phyloP scores from a whole-genome alignment of 345 rosid genomes.

The Raphanus raphanistrum region DNA sequence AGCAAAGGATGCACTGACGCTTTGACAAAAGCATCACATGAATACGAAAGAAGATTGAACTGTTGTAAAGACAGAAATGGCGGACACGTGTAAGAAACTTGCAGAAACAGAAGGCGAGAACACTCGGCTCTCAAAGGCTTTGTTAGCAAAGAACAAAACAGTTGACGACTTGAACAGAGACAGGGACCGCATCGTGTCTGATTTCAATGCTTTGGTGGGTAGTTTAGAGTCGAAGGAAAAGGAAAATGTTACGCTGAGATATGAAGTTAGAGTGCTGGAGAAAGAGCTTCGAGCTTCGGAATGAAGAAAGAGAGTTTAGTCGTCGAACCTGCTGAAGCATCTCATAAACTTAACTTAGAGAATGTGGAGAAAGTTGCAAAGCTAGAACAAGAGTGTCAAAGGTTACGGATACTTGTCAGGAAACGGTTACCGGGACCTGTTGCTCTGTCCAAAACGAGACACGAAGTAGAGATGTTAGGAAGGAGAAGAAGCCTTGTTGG shows the following conservation, averaged over 20 bases:
- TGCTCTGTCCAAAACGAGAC: conserved; percentile 72
- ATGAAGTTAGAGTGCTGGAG: conserved; percentile 77
- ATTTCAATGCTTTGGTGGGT: conserved; percentile 52
- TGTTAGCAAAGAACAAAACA: conserved; percentile 57
- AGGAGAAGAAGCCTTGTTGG: conserved; percentile 47
- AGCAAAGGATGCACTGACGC: conserved; percentile 77
- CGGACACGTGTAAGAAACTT: conserved; percentile 52
- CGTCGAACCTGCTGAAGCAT: conserved; percentile 67
- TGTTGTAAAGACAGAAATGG: conserved; percentile 53
- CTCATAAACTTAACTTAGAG: conserved; percentile 79
- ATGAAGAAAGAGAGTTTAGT: conserved; percentile 87
- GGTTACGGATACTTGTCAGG: conserved; percentile 73
- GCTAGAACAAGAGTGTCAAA: conserved; percentile 89
- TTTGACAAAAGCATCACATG: conserved; percentile 60
- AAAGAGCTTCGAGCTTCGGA: conserved; percentile 93
- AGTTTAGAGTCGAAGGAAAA: conserved; percentile 71
- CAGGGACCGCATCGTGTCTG: conserved; percentile 54
- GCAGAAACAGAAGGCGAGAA: conserved; percentile 60
- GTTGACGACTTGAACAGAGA: conserved; percentile 64
- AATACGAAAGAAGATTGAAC: conserved; percentile 50
- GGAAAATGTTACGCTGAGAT: conserved; percentile 67
- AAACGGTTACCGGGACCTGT: conserved; percentile 89
- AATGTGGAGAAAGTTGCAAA: conserved; percentile 78
- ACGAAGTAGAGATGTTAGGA: conserved; percentile 76
- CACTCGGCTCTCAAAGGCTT: conserved; percentile 59